Evolutionary conservation across 1,284 basidiomycete genomes (phyloP).

Genomic region (Sporisorium iseilematis-ciliati): DNA sequence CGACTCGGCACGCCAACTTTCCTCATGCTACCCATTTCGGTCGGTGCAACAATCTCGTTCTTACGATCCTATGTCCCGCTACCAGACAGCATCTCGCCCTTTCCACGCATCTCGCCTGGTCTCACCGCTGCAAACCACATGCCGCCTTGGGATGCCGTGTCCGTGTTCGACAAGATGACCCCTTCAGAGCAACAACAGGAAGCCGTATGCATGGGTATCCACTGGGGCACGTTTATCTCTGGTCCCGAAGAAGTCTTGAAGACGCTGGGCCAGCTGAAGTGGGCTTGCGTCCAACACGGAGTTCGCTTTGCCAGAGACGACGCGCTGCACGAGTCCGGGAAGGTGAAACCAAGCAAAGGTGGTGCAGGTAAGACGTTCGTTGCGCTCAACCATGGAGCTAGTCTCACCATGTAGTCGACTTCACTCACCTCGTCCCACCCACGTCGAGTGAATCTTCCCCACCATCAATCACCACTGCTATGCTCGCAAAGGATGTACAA

Average conservation of each 20-base stretch:
- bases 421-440: not conserved
- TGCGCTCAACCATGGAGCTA: constrained; percentile 45
- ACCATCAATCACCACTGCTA: not conserved
- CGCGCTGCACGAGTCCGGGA: not conserved
- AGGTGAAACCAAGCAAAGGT: not conserved
- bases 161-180: constrained; percentile 54
- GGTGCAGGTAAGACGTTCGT: constrained; percentile 26
- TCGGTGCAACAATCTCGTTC: constrained; percentile 66
- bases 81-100: constrained; percentile 51
- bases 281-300: constrained; percentile 30
- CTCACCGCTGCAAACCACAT: constrained; percentile 65
- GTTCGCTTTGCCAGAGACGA: constrained; percentile 22
- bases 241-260: constrained; percentile 48
- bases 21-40: constrained; percentile 63
- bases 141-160: constrained; percentile 62
- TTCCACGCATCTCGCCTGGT: constrained; percentile 56
- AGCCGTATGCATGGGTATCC: constrained; percentile 39
- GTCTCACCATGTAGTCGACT: constrained; percentile 24
- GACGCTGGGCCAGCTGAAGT: constrained; percentile 40
- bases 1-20: constrained; percentile 57
- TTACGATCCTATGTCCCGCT: constrained; percentile 61
- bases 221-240: constrained; percentile 52
- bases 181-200: not conserved
- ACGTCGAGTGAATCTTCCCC: not conserved
- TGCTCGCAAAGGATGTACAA: not conserved